Percentiles rank a stretch among this genome's conserved stretches.
Conservation (phyloP, 176 grass and related monocot species). For the Bolboschoenus planiculmis region DNA sequence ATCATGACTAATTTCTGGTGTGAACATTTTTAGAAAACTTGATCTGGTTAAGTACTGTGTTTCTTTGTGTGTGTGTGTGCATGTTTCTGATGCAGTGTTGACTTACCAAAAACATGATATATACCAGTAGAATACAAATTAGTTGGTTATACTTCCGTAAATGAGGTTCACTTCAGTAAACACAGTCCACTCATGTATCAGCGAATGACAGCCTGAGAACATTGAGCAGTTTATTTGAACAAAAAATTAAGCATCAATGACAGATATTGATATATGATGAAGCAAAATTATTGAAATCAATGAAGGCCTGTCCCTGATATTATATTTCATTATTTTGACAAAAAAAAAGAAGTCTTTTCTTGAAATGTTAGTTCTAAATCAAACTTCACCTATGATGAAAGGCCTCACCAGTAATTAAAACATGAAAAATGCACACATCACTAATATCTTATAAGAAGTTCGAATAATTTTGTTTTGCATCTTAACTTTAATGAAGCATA, state of each 20-base stretch:
- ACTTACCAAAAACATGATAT: neutral
- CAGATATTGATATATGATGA: no score
- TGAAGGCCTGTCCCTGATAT: neutral
- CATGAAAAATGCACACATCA: neutral
- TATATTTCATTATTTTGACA: neutral
- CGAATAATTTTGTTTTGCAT: no score
- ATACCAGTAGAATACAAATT: neutral
- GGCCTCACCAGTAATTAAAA: neutral
- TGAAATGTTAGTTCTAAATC: neutral
- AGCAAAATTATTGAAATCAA: no score
- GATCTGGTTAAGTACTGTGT: neutral
- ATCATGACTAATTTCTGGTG: neutral
- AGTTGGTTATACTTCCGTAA: neutral
- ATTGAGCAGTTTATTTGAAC: constrained; percentile 5
- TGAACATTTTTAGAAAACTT: neutral
- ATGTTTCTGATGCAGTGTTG: neutral
- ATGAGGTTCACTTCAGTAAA: neutral
- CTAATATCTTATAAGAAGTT: neutral
- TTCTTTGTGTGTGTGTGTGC: neutral
- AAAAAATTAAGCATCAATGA: neutral
- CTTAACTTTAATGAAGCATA: neutral
- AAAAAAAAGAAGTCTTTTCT: neutral
- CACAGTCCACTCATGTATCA: neutral
- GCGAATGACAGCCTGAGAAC: neutral
- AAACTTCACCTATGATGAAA: neutral